Percentiles rank a stretch among this genome's conserved stretches.
Conservation (phyloP, 2,329 filamentous ascomycete species). For the Colletotrichum brevisporum region DNA sequence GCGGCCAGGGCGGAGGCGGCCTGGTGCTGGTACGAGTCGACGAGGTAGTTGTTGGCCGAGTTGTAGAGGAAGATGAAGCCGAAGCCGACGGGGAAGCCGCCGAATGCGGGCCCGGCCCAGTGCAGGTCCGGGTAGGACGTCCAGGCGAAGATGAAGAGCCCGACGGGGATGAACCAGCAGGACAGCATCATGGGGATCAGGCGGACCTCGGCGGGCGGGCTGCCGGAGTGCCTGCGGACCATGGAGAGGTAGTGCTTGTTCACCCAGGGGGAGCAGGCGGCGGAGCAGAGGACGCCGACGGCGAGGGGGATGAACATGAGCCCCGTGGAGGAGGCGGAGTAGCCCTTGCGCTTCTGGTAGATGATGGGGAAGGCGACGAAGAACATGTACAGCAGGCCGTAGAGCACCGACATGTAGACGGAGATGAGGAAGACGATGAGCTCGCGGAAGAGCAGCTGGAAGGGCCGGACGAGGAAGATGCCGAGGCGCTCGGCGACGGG, state of each 20-base stretch:
- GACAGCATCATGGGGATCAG: conserved; percentile 87
- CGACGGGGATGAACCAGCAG: conserved; percentile 78
- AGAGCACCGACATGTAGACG: conserved; percentile 88
- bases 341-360: conserved; percentile 85
- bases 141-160: conserved; percentile 73
- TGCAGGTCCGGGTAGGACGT: conserved; percentile 74
- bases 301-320: conserved; percentile 91
- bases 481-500: conserved; percentile 77
- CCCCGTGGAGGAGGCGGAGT: conserved; percentile 79
- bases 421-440: conserved; percentile 88
- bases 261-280: conserved; percentile 77
- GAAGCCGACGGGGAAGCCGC: conserved; percentile 80
- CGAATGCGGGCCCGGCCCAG: conserved; percentile 81
- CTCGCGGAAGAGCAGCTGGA: conserved; percentile 88
- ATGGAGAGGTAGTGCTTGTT: conserved; percentile 85
- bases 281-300: conserved; percentile 79
- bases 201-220: conserved; percentile 82
- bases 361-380: conserved; percentile 80
- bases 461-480: conserved; percentile 84
- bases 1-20: conserved; percentile 86
- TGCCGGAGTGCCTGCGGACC: conserved; percentile 74
- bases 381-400: conserved; percentile 83
- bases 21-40: conserved; percentile 76
- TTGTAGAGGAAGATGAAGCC: conserved; percentile 90
- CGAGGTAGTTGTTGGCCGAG: conserved; percentile 81